Evolutionary conservation across 1,284 basidiomycete species (phyloP), one percentile per base, ranked within the genome.

Genomic region (Puccinia novopanici): DNA sequence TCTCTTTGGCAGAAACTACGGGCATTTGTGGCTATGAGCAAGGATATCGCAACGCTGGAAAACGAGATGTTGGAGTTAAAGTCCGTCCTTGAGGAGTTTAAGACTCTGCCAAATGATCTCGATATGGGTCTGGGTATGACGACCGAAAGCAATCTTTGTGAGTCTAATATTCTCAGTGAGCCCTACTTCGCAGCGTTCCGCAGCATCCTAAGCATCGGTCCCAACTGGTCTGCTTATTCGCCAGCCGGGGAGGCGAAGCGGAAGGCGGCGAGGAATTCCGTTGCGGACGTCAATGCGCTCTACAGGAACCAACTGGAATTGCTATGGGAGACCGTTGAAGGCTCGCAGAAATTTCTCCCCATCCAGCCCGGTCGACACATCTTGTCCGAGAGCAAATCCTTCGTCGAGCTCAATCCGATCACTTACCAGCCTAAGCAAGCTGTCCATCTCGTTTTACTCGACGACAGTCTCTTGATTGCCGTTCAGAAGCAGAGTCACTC

Each of bases 11-110:
- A 85, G 84, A 37, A 87, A 87, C 86, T 99, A 98, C 85, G 91
- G 93, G 94, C 98, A 85, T 98, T 99, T 85, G 94, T 99, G 68
- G 89, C 92, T 65, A 94, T 99, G 65, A 97, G 95, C 10, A 99
- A 98, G 85, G 97, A 99, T 87, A 96, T 99, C 67, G 92, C 93
- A 9, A 92, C 93, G 0, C 89, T 99, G 15, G 96, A 99, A 87
- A 98, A 96, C 85, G 95, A 98, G 85, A 94, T 98, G 92, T 89
- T 98, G 52, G 95, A 98, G 85, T 90, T 99, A 85, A 98, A 98
- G 85, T 93, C 95, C 81, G 90, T 93, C 3, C 88, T 99, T 0
- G 91, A 91, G 19, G 97, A 99, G 84, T 99, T 95, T 92, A 74
- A 94, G 86, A 90, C 90, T 71, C 93, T 97, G 88, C 95, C 95